phyloP scores from a whole-genome alignment of 2,329 filamentous ascomycete species.

The Aschersonia sp. region DNA sequence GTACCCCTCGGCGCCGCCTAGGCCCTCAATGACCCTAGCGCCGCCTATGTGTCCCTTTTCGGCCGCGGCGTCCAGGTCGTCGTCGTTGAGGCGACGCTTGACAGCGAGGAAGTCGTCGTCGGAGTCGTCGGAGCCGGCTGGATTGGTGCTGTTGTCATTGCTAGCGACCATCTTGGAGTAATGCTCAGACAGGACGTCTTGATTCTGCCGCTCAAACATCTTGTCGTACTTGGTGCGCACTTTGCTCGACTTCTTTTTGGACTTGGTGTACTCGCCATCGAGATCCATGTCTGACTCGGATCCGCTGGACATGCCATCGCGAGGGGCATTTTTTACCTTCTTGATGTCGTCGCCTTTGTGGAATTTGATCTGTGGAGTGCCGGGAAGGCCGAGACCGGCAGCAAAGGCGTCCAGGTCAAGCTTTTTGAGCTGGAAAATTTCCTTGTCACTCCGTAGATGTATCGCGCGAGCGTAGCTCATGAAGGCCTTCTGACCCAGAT shows the following conservation, averaged over 20 bases:
- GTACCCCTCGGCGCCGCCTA: conserved; percentile 58
- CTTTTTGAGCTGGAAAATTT: conserved; percentile 72
- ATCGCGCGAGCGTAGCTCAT: conserved; percentile 78
- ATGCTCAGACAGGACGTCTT: conserved; percentile 88
- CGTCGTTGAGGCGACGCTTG: conserved; percentile 70
- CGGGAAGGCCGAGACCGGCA: conserved; percentile 72
- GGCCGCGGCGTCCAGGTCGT: conserved; percentile 41
- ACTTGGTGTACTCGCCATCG: conserved; percentile 19
- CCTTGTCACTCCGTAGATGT: conserved; percentile 80
- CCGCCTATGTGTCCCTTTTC: conserved; percentile 25
- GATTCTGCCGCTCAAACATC: conserved; percentile 96
- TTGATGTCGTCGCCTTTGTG: conserved; percentile 82
- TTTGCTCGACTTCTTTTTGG: conserved; percentile 49
- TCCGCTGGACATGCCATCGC: conserved; percentile 49
- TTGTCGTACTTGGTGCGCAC: conserved; percentile 92
- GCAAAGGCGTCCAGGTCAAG: conserved; percentile 80
- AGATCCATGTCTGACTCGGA: conserved; percentile 43
- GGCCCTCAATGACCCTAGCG: conserved; percentile 48
- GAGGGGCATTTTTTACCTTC: conserved; percentile 71
- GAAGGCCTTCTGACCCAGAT: conserved; percentile 91
- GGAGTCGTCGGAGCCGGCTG: conserved; percentile 15
- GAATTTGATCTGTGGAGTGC: conserved; percentile 86
- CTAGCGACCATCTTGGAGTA: conserved; percentile 69
- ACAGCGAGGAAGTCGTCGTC: conserved; percentile 69
- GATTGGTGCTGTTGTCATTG: conserved; percentile 47